phyloP scores from a whole-genome alignment of 352 stramenopile species.

The Phytophthora brassicae region DNA sequence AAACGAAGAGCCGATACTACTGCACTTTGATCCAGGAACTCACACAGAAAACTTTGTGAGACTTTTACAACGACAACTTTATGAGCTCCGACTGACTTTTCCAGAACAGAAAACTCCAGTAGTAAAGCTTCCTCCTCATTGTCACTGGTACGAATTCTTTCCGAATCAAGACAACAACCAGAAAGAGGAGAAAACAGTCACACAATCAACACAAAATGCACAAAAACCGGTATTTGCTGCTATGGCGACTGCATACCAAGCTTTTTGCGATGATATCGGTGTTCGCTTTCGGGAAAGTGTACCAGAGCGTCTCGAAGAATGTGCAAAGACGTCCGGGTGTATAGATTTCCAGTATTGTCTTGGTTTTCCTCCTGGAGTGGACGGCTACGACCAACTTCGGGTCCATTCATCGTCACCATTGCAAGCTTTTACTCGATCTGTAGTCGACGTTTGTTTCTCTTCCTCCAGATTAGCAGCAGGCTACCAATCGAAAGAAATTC shows the following conservation, averaged over 20 bases:
- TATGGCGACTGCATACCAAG: constrained; percentile 52
- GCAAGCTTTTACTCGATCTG: constrained; percentile 10
- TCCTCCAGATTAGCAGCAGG: constrained; percentile 13
- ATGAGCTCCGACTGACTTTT: constrained; percentile 52
- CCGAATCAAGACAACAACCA: constrained; percentile 19
- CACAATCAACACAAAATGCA: background rate
- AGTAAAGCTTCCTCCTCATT: constrained; percentile 39
- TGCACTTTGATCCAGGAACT: constrained; percentile 63
- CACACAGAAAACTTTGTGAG: constrained; percentile 56
- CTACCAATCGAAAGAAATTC: constrained; percentile 44
- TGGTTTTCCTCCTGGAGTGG: constrained; percentile 30
- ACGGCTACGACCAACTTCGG: constrained; percentile 32
- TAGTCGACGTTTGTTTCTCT: constrained; percentile 20
- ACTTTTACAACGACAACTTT: constrained; percentile 53
- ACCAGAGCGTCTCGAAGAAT: constrained; percentile 49
- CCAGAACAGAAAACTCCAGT: constrained; percentile 34
- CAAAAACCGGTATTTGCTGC: constrained; percentile 27
- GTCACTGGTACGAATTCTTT: constrained; percentile 62
- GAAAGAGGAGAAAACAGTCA: constrained; percentile 1
- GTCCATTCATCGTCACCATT: constrained; percentile 15
- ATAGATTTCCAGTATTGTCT: constrained; percentile 76
- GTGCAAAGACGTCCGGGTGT: constrained; percentile 33
- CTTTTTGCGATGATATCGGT: constrained; percentile 62
- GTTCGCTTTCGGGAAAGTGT: constrained; percentile 54
- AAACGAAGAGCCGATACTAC: constrained; percentile 7